A percentile compares a stretch with the other conserved stretches of the same genome.
Conservation (phyloP, 768 basidiomycete genomes). For the Lactarius indigo region DNA sequence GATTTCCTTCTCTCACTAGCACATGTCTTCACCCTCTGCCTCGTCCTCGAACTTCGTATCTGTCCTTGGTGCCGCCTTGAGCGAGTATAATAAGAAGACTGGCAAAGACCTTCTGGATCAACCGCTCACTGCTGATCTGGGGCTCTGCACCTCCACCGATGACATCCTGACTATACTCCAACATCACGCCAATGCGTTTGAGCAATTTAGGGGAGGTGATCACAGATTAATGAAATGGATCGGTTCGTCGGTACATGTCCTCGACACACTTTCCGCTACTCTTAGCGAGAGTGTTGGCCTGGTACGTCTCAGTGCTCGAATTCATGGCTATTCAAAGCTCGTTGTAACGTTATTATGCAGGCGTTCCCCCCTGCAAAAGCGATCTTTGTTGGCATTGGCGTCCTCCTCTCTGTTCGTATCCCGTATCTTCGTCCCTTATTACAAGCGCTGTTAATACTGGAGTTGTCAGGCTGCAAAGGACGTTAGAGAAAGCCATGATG, state of each 20-base stretch:
- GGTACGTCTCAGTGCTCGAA: background rate
- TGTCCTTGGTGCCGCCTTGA: background rate
- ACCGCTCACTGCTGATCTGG: background rate
- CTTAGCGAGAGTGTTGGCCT: background rate
- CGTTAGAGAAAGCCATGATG: background rate
- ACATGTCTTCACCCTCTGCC: background rate
- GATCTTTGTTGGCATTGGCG: background rate
- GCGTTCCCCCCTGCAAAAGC: conserved; percentile 4
- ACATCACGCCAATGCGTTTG: background rate
- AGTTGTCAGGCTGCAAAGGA: background rate
- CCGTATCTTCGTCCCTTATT: background rate
- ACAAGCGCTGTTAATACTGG: background rate
- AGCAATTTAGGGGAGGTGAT: background rate
- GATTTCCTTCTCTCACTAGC: too few relatives aligned
- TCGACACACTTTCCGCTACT: background rate
- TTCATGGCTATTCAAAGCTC: background rate
- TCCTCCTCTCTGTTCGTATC: conserved; percentile 4
- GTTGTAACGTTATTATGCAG: background rate
- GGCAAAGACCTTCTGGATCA: background rate
- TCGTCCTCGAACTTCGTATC: background rate
- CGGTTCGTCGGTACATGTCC: background rate
- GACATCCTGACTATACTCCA: background rate
- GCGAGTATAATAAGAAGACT: background rate
- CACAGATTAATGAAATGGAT: background rate
- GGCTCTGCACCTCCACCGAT: background rate